Evolutionary conservation across 2,329 filamentous ascomycete genomes (phyloP), one percentile per base, ranked within the genome.

Genomic region (Aspergillus udagawae): DNA sequence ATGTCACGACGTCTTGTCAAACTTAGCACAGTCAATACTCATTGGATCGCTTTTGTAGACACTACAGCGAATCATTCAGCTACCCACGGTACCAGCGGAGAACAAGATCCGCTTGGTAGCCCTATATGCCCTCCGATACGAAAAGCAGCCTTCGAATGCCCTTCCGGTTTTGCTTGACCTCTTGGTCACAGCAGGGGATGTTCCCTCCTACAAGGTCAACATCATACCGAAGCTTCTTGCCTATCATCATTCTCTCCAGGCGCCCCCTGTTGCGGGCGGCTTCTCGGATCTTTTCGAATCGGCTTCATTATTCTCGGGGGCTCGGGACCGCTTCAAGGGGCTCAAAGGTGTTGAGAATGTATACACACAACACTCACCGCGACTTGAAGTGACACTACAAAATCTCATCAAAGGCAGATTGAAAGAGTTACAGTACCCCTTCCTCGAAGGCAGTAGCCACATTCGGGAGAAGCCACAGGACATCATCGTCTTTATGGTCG

Each of bases 311-410:
- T 96, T 99, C 75, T 90, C 91, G 0, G 90, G 90, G 12, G 92
- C 92, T 10, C 84, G 91, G 42, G 91, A 88, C 68, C 86, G 92
- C 4, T 92, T 99, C 74, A 96, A 96, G 69, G 94, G 94, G 0
- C 81, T 99, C 14, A 97, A 97, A 70, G 94, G 94, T 1, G 94
- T 99, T 1, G 95, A 99, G 73, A 99, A 99, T 67, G 94, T 99
- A 28, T 99, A 99, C 73, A 99, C 94, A 0, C 95, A 99, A 73
- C 94, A 99, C 73, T 95, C 91, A 5, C 92, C 95, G 0, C 83
- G 91, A 23, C 76, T 99, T 17, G 92, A 97, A 73, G 84, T 84
- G 25, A 97, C 92, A 0, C 77, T 99, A 20, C 93, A 97, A 70
- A 93, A 93, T 66, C 80, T 99, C 52, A 92, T 97, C 77, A 97